Percentiles rank a stretch among this genome's conserved stretches.
Evolutionary conservation across 2,329 filamentous ascomycete species (phyloP).

Genomic region (Botrytis squamosa): DNA sequence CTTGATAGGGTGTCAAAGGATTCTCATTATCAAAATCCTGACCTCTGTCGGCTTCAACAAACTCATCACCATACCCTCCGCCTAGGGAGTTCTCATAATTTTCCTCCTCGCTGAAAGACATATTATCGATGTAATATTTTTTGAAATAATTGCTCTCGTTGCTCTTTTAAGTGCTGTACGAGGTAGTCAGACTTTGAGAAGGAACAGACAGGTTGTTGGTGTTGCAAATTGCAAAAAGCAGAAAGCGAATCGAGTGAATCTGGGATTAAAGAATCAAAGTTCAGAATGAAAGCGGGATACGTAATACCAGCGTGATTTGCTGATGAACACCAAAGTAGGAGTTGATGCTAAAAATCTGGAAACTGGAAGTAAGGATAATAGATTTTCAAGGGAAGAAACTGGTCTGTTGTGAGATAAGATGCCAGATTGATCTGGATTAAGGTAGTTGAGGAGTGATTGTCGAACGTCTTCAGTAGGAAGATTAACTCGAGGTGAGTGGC

Average conservation of each 20-base stretch:
- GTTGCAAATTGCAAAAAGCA: neutral
- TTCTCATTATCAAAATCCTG: neutral
- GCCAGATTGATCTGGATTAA: neutral
- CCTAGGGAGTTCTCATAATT: neutral
- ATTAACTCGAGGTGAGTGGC: neutral
- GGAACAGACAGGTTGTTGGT: neutral
- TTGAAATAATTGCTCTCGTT: neutral
- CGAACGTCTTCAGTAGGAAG: neutral
- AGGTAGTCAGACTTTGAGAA: neutral
- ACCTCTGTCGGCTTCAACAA: neutral
- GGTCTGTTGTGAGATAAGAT: neutral
- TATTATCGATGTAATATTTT: neutral
- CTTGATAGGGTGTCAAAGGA: neutral
- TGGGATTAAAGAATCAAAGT: neutral
- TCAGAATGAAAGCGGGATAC: neutral
- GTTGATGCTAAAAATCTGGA: neutral
- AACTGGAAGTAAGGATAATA: neutral
- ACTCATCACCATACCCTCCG: neutral
- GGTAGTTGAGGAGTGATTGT: neutral
- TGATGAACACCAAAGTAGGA: neutral
- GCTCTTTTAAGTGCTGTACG: too few species aligned
- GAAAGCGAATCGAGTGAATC: neutral
- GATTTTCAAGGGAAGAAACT: neutral
- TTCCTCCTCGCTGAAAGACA: neutral
- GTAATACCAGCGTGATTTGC: too few species aligned